Conservation (phyloP, 1,139 yeast genomes). For the Blastobotrys illinoisensis region DNA sequence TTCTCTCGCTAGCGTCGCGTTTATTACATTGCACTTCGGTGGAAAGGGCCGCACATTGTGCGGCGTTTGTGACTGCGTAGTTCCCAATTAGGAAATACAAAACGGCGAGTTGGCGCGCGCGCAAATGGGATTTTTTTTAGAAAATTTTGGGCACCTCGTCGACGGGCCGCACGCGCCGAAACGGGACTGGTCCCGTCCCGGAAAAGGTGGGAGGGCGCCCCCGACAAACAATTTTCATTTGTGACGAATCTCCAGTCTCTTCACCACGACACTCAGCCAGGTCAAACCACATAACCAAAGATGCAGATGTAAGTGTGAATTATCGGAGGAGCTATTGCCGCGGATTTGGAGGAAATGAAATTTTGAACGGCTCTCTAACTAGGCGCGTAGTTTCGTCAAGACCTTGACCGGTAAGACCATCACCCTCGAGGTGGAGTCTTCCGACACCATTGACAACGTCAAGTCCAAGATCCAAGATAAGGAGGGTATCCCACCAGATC, state of each 20-base stretch:
- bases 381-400: slow-evolving; percentile 72
- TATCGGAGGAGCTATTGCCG: background rate
- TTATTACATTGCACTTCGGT: too few relatives aligned
- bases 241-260: background rate
- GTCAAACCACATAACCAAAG: slow-evolving; percentile 10
- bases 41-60: background rate
- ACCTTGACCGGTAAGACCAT: slow-evolving; percentile 74
- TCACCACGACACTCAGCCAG: background rate
- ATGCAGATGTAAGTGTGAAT: slow-evolving; percentile 22
- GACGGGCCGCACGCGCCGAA: background rate
- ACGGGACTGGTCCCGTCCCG: background rate
- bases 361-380: slow-evolving; percentile 15
- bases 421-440: slow-evolving; percentile 91
- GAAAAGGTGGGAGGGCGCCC: background rate
- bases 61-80: background rate
- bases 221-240: background rate
- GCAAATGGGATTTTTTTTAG: background rate
- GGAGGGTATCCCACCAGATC: slow-evolving; percentile 95
- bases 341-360: background rate
- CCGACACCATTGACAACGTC: slow-evolving; percentile 92
- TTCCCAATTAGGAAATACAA: background rate
- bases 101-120: background rate
- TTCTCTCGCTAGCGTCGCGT: too few relatives aligned
- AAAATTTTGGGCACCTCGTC: background rate
- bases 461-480: slow-evolving; percentile 91